A percentile compares a stretch with the other conserved stretches of the same genome.
These are phyloP conservation scores for Pisolithus thermaeus DNA, from an alignment of 1,284 basidiomycete genomes.

Conservation along the genomic window DNA sequence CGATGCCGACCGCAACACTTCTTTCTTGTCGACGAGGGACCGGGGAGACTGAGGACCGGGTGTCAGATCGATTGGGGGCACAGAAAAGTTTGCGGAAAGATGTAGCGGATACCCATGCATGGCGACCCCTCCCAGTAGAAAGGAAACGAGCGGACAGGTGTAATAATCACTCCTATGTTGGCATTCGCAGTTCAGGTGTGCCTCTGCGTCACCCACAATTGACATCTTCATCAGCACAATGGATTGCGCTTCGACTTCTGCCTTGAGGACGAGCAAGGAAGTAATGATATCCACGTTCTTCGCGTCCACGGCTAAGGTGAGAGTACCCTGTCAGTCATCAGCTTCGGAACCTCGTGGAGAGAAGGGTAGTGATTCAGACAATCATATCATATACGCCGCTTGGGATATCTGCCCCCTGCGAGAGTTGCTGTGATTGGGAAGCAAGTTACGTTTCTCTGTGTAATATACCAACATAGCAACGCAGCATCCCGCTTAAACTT, in stretches of 20 bases:
- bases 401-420: slow-evolving; percentile 49
- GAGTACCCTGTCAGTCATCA: slow-evolving; percentile 32
- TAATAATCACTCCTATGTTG: slow-evolving; percentile 70
- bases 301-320: slow-evolving; percentile 53
- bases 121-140: slow-evolving; percentile 48
- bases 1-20: slow-evolving; percentile 73
- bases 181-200: slow-evolving; percentile 64
- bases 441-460: slow-evolving; percentile 41
- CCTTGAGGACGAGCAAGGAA: slow-evolving; percentile 69
- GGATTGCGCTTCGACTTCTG: slow-evolving; percentile 51
- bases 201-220: slow-evolving; percentile 67
- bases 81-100: background rate
- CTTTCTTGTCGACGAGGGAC: slow-evolving; percentile 63
- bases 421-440: slow-evolving; percentile 45
- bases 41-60: slow-evolving; percentile 42
- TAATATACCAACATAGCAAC: slow-evolving; percentile 48
- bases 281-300: slow-evolving; percentile 74
- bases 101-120: slow-evolving; percentile 33
- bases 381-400: slow-evolving; percentile 34
- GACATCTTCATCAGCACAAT: slow-evolving; percentile 45
- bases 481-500: slow-evolving; percentile 45
- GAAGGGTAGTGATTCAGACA: background rate
- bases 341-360: background rate
- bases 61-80: slow-evolving; percentile 15
- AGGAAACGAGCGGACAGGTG: slow-evolving; percentile 55